A percentile compares a stretch with the other conserved stretches of the same genome.
These are phyloP conservation scores for Monosporascus sp. DNA, from an alignment of 2,329 filamentous ascomycete genomes.

Conservation along the genomic window DNA sequence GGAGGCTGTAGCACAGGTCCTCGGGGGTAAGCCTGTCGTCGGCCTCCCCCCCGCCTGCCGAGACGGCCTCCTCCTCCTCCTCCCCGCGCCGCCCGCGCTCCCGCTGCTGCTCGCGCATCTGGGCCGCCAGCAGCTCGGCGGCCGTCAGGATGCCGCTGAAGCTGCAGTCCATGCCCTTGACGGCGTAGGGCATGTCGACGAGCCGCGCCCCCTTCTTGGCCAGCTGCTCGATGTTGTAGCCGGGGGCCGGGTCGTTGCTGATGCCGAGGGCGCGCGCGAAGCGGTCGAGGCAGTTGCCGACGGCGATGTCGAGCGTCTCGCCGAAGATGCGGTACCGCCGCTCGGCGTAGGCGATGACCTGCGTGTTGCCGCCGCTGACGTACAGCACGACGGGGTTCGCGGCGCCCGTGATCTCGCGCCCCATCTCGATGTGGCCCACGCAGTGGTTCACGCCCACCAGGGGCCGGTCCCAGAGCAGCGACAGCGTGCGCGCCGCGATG, in stretches of 20 bases:
- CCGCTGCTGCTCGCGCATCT: conserved; percentile 44
- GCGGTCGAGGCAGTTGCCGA: conserved; percentile 94
- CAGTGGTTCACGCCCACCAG: conserved; percentile 96
- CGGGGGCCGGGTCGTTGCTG: conserved; percentile 91
- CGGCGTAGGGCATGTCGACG: conserved; percentile 86
- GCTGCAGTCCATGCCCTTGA: conserved; percentile 98
- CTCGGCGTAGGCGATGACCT: conserved; percentile 94
- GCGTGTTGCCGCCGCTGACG: conserved; percentile 92
- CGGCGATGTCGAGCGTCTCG: conserved; percentile 93
- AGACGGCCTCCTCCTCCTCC: conserved; percentile 12
- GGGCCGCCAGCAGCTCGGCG: conserved; percentile 73
- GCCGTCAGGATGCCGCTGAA: conserved; percentile 88
- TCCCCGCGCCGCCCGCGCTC: conserved; percentile 14
- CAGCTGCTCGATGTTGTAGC: conserved; percentile 96
- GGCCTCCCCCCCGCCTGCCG: neutral
- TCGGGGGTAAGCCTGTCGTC: conserved; percentile 64
- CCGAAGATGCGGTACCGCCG: conserved; percentile 96
- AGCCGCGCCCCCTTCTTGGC: conserved; percentile 64
- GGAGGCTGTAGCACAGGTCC: conserved; percentile 88
- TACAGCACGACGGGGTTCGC: conserved; percentile 92
- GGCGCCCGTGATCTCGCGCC: conserved; percentile 83
- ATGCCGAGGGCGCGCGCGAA: conserved; percentile 90
- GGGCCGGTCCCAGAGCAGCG: conserved; percentile 80
- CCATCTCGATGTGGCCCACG: conserved; percentile 99
- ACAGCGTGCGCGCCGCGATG: conserved; percentile 74